Evolutionary conservation across 176 grass and related monocot genomes (phyloP).

Genomic region (Triticum timopheevii): DNA sequence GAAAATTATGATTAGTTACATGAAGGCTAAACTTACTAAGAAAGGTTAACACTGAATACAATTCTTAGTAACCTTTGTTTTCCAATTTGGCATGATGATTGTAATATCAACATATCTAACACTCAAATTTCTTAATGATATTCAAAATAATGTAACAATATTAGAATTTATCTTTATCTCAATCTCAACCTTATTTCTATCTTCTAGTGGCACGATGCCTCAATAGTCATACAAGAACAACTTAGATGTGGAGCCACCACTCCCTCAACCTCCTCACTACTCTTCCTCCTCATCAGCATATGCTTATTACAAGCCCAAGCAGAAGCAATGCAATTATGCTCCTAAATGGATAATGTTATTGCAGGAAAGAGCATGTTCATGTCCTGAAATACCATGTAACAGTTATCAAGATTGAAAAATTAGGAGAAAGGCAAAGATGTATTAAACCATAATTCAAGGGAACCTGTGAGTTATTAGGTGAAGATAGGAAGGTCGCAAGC

Average conservation of each 20-base stretch:
- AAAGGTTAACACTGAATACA: too few relatives aligned
- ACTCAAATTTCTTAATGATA: slow-evolving; percentile 12
- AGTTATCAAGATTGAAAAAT: neutral
- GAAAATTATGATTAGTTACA: too few relatives aligned
- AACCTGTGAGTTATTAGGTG: too few relatives aligned
- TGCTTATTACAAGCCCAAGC: slow-evolving; percentile 76
- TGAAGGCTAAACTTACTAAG: too few relatives aligned
- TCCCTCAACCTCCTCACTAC: neutral
- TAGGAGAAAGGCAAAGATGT: neutral
- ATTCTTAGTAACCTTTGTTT: neutral
- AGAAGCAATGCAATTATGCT: slow-evolving; percentile 46
- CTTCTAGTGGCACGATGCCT: slow-evolving; percentile 40
- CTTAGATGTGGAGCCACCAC: too few relatives aligned
- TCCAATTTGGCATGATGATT: neutral
- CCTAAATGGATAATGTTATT: slow-evolving; percentile 49
- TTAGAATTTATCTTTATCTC: neutral
- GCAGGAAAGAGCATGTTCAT: slow-evolving; percentile 51
- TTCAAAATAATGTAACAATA: neutral
- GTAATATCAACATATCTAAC: neutral
- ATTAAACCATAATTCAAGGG: neutral
- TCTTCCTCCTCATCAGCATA: slow-evolving; percentile 78
- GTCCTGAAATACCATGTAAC: slow-evolving; percentile 43
- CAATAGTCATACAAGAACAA: slow-evolving; percentile 30
- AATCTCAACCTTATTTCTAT: slow-evolving; percentile 36
- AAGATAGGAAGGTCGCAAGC: slow-evolving; percentile 48